A percentile compares a stretch with the other conserved stretches of the same genome.
These are phyloP conservation scores for Arabidopsis thaliana DNA, from an alignment of 345 rosid genomes.

Conservation along the genomic window DNA sequence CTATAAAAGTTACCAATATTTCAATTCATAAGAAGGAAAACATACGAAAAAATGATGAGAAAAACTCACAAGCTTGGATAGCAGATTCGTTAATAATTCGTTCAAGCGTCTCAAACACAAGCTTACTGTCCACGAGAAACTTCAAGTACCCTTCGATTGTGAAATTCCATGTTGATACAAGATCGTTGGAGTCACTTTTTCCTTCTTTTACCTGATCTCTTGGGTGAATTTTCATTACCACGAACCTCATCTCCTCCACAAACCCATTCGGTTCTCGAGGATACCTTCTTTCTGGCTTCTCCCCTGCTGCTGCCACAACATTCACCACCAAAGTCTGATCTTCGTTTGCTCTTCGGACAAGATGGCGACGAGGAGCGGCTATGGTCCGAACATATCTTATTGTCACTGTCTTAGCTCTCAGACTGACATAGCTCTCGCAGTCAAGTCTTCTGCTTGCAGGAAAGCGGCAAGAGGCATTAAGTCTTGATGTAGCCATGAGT, in stretches of 20 bases:
- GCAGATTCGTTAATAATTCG: slow-evolving; percentile 58
- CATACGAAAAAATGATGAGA: not conserved
- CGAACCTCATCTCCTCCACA: slow-evolving; percentile 93
- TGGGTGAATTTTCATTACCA: slow-evolving; percentile 80
- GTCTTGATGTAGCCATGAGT: slow-evolving; percentile 21
- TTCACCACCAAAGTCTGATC: slow-evolving; percentile 24
- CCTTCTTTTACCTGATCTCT: slow-evolving; percentile 78
- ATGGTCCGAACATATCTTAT: not conserved
- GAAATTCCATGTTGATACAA: slow-evolving; percentile 62
- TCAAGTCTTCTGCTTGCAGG: not conserved
- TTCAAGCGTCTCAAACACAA: slow-evolving; percentile 85
- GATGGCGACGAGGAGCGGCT: not conserved
- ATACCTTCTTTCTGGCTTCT: not conserved
- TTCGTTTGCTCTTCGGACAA: slow-evolving; percentile 3
- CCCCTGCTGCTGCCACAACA: not conserved
- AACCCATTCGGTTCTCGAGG: slow-evolving; percentile 65
- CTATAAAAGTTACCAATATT: not conserved
- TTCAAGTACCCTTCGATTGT: slow-evolving; percentile 72
- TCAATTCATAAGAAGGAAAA: not conserved
- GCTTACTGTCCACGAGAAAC: slow-evolving; percentile 64
- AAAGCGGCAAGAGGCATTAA: not conserved
- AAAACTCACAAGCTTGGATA: slow-evolving; percentile 63
- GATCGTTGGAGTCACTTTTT: slow-evolving; percentile 56
- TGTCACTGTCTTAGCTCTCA: not conserved
- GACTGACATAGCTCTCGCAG: not conserved